Evolutionary conservation across 257 asterid species (phyloP), one percentile per base, ranked within the genome.

Genomic region (Solanum medicagineum): DNA sequence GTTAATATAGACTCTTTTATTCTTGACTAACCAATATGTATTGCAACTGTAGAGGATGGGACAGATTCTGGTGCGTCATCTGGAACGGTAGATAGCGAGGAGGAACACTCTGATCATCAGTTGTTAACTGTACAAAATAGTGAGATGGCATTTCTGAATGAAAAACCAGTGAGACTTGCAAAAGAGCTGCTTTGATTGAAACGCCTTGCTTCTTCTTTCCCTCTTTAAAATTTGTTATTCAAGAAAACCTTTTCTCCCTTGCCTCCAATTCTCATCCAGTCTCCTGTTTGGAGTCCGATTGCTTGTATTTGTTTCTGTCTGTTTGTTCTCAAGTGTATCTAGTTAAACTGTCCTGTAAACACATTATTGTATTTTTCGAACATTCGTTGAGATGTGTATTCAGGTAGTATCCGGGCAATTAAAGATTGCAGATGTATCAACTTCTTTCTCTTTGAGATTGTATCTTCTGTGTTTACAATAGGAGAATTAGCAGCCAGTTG

Each of bases 81-180:
- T 53, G 86, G 54, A 62, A 10, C 90, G 8, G 92, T 85, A 74
- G 98, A 86, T 85, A 88, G 91, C 29, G 94, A 89, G 56, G 95
- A 85, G 73, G 99, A 94, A 86, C 93, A 91, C 40, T 81, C 86
- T 53, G 93, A 91, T 86, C 98, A 93, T 89, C 98, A 94, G 84
- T 92, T 95, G 79, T 90, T 93, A 65, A 90, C 90, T 29, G 84
- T 90, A 44, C 91, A 90, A 40, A 89, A 91, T 89, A 92, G 97
- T 69, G 93, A 93, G 80, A 86, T 94, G 59, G 93, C 97, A 29
- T 94, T 92, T 86, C 90, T 95, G 90, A 90, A 94, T 86, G 97
- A 94, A 84, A 92, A 92, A 88, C 94, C 97, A 10, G 93, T 95
- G 84, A 92, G 90, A 92, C 89, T 94, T 84, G 91, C 97, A 87